phyloP scores from a whole-genome alignment of 2,329 filamentous ascomycete species.

The Didymella sp. region DNA sequence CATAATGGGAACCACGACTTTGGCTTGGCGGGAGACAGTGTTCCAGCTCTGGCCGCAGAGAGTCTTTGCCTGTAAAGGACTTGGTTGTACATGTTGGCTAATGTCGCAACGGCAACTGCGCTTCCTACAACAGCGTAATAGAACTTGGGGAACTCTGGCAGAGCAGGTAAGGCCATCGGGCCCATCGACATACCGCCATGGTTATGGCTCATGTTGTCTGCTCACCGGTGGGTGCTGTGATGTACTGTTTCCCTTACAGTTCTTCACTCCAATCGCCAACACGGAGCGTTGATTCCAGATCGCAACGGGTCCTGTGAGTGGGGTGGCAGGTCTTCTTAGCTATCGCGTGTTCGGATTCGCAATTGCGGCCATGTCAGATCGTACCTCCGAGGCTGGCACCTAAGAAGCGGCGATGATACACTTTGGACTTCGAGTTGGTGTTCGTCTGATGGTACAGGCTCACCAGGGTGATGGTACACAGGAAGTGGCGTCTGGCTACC shows the following conservation, averaged over 20 bases:
- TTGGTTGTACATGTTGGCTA: slow-evolving; percentile 57
- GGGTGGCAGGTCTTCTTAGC: slow-evolving; percentile 2
- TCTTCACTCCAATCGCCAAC: slow-evolving; percentile 9
- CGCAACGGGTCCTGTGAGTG: background rate
- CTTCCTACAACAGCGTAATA: slow-evolving; percentile 62
- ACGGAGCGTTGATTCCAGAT: slow-evolving; percentile 9
- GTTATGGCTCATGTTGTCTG: slow-evolving; percentile 35
- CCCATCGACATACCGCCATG: slow-evolving; percentile 22
- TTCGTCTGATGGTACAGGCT: slow-evolving; percentile 3
- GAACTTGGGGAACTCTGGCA: slow-evolving; percentile 58
- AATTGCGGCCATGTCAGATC: slow-evolving; percentile 8
- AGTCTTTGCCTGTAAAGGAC: slow-evolving; percentile 60
- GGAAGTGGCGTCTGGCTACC: slow-evolving; percentile 7
- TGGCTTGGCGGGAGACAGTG: slow-evolving; percentile 60
- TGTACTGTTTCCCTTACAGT: slow-evolving; percentile 18
- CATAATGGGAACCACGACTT: slow-evolving; percentile 55
- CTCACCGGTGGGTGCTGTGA: slow-evolving; percentile 6
- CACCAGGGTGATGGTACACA: slow-evolving; percentile 3
- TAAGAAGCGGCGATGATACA: background rate
- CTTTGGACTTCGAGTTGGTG: slow-evolving; percentile 1
- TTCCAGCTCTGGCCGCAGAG: slow-evolving; percentile 50
- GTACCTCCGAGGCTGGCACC: background rate
- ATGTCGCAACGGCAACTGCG: slow-evolving; percentile 53
- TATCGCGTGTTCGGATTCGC: slow-evolving; percentile 11
- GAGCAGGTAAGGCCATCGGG: slow-evolving; percentile 54